These are phyloP conservation scores for Cyclotella sp. DNA, from an alignment of 108 stramenopile genomes.

Conservation along the genomic window DNA sequence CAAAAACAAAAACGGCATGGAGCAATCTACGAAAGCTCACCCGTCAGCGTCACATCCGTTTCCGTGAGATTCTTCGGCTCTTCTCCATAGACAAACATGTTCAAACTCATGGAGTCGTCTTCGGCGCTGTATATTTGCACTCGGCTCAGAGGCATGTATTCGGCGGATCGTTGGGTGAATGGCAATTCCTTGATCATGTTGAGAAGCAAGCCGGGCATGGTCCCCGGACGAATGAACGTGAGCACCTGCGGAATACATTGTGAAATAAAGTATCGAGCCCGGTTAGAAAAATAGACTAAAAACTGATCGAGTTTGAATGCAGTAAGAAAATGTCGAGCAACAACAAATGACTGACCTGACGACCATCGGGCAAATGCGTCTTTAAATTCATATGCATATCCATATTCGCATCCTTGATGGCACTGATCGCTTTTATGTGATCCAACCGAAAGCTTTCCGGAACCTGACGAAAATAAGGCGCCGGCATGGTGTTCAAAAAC, in stretches of 20 bases:
- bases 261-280: conserved; percentile 3
- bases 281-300: neutral
- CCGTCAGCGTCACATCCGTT: conserved; percentile 51
- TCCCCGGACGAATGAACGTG: conserved; percentile 90
- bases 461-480: conserved; percentile 90
- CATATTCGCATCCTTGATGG: conserved; percentile 83
- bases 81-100: conserved; percentile 91
- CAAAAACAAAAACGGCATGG: neutral
- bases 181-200: conserved; percentile 82
- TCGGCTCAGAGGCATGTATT: conserved; percentile 70
- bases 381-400: conserved; percentile 83
- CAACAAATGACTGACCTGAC: conserved; percentile 23
- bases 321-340: neutral
- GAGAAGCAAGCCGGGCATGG: conserved; percentile 77
- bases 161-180: conserved; percentile 51
- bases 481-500: conserved; percentile 96
- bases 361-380: conserved; percentile 73
- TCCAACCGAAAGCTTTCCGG: conserved; percentile 91
- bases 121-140: conserved; percentile 89
- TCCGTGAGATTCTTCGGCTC: conserved; percentile 32
- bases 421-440: conserved; percentile 95
- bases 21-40: conserved; percentile 12
- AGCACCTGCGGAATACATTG: conserved; percentile 45
- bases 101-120: conserved; percentile 88
- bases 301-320: too few relatives aligned